Evolutionary conservation across 345 rosid species (phyloP).

Genomic region (Aquilaria yunnanensis): DNA sequence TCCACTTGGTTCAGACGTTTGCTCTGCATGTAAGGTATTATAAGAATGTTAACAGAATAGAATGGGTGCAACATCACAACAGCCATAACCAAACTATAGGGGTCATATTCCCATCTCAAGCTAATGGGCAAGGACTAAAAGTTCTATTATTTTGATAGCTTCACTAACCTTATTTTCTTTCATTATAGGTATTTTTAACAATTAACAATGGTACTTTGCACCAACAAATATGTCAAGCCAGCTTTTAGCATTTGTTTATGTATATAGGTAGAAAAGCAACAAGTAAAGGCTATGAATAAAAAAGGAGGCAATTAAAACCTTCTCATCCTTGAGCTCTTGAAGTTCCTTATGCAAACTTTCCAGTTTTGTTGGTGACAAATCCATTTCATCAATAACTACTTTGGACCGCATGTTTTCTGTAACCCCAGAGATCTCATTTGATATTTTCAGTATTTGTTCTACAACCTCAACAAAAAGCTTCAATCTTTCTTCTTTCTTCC

Average conservation of each 20-base stretch:
- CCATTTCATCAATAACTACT: constrained; percentile 34
- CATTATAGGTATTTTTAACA: too few relatives aligned
- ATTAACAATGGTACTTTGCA: too few relatives aligned
- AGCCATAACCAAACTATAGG: too few relatives aligned
- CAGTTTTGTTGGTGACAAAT: constrained; percentile 43
- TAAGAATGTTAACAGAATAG: not conserved
- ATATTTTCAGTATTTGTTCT: constrained; percentile 34
- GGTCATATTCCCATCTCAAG: too few relatives aligned
- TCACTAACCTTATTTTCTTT: too few relatives aligned
- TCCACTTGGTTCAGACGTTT: constrained; percentile 40
- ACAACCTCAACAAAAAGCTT: constrained; percentile 39
- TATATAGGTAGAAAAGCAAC: not conserved
- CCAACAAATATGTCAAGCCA: too few relatives aligned
- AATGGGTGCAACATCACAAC: too few relatives aligned
- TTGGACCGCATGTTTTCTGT: constrained; percentile 21
- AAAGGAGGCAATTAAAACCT: constrained; percentile 25
- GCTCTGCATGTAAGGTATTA: constrained; percentile 25
- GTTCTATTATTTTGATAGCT: too few relatives aligned
- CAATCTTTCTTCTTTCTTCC: constrained; percentile 39
- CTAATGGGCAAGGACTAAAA: too few relatives aligned
- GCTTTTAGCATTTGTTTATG: too few relatives aligned
- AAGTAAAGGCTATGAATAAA: not conserved
- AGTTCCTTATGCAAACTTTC: constrained; percentile 41
- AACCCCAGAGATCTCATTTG: constrained; percentile 39
- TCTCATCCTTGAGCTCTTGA: constrained; percentile 47